Evolutionary conservation across 805 yeast genomes (phyloP), one percentile per base, ranked within the genome.

Genomic region (Wickerhamomyces canadensis): DNA sequence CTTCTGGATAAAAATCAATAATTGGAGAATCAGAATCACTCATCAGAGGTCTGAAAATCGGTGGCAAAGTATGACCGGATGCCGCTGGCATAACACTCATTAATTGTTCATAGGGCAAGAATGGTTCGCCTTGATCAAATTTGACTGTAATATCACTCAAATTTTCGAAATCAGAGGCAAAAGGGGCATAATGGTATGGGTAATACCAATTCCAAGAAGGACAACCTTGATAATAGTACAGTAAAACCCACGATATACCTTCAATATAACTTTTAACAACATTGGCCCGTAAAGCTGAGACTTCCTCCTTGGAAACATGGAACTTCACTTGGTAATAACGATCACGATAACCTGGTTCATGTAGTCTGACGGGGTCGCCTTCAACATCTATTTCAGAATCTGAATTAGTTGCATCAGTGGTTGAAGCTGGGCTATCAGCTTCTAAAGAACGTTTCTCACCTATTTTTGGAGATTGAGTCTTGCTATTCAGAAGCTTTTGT

Each of bases 181-280:
- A 89, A 17, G 99, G 99, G 0, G 98, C 98, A 64, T 93, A 94
- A 56, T 93, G 98, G 57, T 81, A 91, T 0, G 98, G 98, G 52
- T 82, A 93, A 60, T 78, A 93, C 98, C 98, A 93, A 38, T 80
- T 80, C 99, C 99, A 93, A 0, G 98, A 91, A 0, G 96, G 95
- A 63, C 98, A 91, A 3, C 97, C 98, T 61, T 93, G 98, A 60
- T 86, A 91, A 62, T 93, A 93, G 59, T 93, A 93, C 37, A 86
- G 62, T 45, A 93, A 67, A 2, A 82, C 95, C 99, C 99, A 93
- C n/a, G 96, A 78, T 4, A 93, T 84, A 44, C 99, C 99, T 60
- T 91, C 96, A 38, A 93, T 72, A 54, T 93, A 93, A 34, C 78
- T 73, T 37, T 67, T 65, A 0, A 80, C 87, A 52, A 93, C 78